Percentiles rank a stretch among this genome's conserved stretches.
phyloP scores from a whole-genome alignment of 2,329 filamentous ascomycete genomes.

The Fusarium sp. region DNA sequence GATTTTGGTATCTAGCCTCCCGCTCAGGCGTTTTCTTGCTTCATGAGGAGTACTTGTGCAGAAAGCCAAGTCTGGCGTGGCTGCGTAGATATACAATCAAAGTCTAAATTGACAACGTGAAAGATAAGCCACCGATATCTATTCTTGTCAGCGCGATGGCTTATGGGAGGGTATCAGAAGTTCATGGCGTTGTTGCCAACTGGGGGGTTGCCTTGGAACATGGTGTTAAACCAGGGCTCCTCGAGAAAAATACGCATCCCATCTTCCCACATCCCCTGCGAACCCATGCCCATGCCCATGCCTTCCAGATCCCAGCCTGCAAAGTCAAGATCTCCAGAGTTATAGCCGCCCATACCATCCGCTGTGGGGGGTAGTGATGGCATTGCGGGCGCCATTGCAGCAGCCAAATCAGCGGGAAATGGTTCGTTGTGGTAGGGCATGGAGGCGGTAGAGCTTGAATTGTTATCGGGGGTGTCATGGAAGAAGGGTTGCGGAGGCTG shows the following conservation, averaged over 20 bases:
- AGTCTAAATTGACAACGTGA: not conserved
- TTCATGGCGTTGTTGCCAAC: constrained; percentile 46
- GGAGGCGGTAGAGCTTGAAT: constrained; percentile 1
- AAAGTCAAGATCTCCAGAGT: constrained; percentile 29
- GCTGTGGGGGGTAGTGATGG: constrained; percentile 20
- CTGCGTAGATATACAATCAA: not conserved
- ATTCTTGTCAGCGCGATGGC: not conserved
- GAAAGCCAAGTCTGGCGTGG: not conserved
- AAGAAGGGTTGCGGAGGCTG: constrained; percentile 50
- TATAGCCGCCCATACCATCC: constrained; percentile 19
- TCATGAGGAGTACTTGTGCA: not conserved
- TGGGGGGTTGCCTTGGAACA: constrained; percentile 49
- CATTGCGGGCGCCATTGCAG: constrained; percentile 41
- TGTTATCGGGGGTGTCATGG: constrained; percentile 44
- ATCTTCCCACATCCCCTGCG: constrained; percentile 45
- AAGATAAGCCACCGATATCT: not conserved
- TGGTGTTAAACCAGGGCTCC: constrained; percentile 53
- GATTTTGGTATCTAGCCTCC: not conserved
- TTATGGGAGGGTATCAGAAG: constrained; percentile 36
- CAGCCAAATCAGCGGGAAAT: constrained; percentile 36
- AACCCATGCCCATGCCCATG: constrained; percentile 41
- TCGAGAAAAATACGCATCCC: constrained; percentile 50
- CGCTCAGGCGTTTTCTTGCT: not conserved
- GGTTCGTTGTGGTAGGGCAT: constrained; percentile 25
- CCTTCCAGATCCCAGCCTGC: constrained; percentile 45